Conservation (phyloP, 2,329 filamentous ascomycete species). For the Colletotrichum caudatum region DNA sequence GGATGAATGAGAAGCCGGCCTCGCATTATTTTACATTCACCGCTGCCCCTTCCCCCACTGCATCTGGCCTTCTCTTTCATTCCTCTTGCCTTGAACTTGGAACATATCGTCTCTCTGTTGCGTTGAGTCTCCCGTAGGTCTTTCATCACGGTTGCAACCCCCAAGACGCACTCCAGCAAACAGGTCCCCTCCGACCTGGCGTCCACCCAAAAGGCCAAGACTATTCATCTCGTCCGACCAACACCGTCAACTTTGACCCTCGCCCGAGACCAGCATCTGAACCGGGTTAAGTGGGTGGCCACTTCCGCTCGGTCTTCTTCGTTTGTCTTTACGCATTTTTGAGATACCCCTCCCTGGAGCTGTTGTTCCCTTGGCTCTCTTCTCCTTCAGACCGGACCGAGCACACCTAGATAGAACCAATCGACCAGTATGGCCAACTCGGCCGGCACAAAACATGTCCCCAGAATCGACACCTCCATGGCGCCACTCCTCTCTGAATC, state of each 20-base stretch:
- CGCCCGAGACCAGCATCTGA: constrained; percentile 22
- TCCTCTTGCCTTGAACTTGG: neutral
- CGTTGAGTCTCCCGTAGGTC: constrained; percentile 1
- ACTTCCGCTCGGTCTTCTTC: constrained; percentile 29
- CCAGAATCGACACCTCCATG: constrained; percentile 45
- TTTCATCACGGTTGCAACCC: constrained; percentile 14
- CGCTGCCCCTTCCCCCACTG: constrained; percentile 5
- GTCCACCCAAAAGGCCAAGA: constrained; percentile 8
- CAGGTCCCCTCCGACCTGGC: neutral
- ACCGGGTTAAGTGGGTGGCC: constrained; percentile 30
- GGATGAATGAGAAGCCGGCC: constrained; percentile 26
- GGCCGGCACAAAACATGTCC: constrained; percentile 37
- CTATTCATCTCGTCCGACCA: constrained; percentile 32
- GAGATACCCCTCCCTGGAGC: constrained; percentile 36
- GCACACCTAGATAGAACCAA: constrained; percentile 5
- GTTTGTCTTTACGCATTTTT: constrained; percentile 35
- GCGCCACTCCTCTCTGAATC: constrained; percentile 40
- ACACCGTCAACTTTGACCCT: constrained; percentile 26
- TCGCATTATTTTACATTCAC: constrained; percentile 30
- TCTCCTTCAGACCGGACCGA: constrained; percentile 35
- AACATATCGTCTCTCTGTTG: neutral
- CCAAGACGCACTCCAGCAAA: constrained; percentile 30
- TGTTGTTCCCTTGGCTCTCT: constrained; percentile 22
- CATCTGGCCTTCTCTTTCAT: neutral
- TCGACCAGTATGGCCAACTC: constrained; percentile 32